Base-by-base conservation (phyloP, 257 asterid genomes). In the Lantana camara region DNA sequence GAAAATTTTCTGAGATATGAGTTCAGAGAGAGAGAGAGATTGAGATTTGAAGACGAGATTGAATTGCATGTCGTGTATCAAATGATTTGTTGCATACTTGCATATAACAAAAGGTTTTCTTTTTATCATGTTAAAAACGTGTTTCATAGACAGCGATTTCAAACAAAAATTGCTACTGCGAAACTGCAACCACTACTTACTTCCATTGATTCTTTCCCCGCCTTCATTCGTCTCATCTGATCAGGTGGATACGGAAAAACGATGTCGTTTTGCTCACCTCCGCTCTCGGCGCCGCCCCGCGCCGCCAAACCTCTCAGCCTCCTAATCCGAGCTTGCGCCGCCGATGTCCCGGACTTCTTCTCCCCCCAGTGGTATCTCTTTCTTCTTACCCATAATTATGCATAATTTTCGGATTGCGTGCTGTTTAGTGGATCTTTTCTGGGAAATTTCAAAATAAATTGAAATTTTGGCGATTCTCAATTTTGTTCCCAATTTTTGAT, bases 281-380 rank as follows among this genome's bases (percentile, higher is more conserved):
- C 80, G 7, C 55, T 77, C 42, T 57, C 77, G 35, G 48, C 71
- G 42, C 76, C 65, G 54, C 64, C 72, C 16, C 67, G 29, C 44
- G 66, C 60, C 42, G 63, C 69, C 57, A 89, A 71, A 57, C 76
- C 85, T 16, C 61, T 40, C 7, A 52, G 52, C 37, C 67, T 32
- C 0, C 84, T 88, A 4, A 60, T 79, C 59, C 73, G 83, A 77
- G 90, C 96, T 60, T 92, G 82, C 68, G 73, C 96, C 11, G 76
- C 95, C 53, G 93, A 85, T 34, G 86, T 89, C 20, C 98, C 97
- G 2, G 98, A 92, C 53, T 92, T 70, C 75, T 85, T 89, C 74
- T 83, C 96, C 64, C 77, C 89, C 32, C 89, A 92, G 58, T 92
- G 97, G 97, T 90, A 80, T 5, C 15, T 5, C 23, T 45, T 64